A percentile compares a stretch with the other conserved stretches of the same genome.
Evolutionary conservation across 2,329 filamentous ascomycete genomes (phyloP).

Genomic region (Simplicillium sp.): DNA sequence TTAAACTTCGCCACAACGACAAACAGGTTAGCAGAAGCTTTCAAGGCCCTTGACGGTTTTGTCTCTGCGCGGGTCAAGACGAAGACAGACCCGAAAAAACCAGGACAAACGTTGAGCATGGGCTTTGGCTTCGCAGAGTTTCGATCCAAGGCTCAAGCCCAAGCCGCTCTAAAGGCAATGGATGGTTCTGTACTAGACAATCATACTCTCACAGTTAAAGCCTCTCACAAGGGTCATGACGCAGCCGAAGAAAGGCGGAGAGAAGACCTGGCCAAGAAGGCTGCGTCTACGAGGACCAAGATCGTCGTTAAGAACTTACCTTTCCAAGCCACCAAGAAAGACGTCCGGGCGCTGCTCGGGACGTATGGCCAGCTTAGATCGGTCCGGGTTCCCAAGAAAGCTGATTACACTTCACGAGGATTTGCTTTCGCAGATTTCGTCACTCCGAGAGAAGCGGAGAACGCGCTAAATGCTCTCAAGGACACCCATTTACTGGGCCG

Average conservation of each 20-base stretch:
- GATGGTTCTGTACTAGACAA: constrained; percentile 80
- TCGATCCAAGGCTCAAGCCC: constrained; percentile 64
- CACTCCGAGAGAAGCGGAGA: constrained; percentile 78
- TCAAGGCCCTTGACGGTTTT: constrained; percentile 78
- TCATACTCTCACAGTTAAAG: constrained; percentile 75
- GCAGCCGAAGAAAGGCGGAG: constrained; percentile 78
- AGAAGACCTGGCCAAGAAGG: constrained; percentile 75
- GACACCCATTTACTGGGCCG: constrained; percentile 91
- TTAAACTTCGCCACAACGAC: constrained; percentile 86
- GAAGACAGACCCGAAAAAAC: constrained; percentile 84
- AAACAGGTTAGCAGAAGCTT: constrained; percentile 64
- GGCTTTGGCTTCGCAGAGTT: constrained; percentile 96
- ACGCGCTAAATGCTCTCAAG: constrained; percentile 81
- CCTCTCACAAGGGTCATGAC: constrained; percentile 79
- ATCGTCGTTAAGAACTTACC: constrained; percentile 97
- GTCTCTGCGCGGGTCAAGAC: constrained; percentile 85
- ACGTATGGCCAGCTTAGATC: constrained; percentile 88
- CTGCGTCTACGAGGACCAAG: constrained; percentile 70
- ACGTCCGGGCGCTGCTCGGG: constrained; percentile 75
- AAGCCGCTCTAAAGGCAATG: constrained; percentile 75
- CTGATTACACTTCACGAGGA: constrained; percentile 77
- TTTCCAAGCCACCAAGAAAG: constrained; percentile 90
- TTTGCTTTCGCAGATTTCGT: constrained; percentile 97
- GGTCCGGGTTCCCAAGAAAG: constrained; percentile 90
- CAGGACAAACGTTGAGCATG: constrained; percentile 85